These are phyloP conservation scores for Elsinoe perseae DNA, from an alignment of 2,329 filamentous ascomycete genomes.

Conservation along the genomic window DNA sequence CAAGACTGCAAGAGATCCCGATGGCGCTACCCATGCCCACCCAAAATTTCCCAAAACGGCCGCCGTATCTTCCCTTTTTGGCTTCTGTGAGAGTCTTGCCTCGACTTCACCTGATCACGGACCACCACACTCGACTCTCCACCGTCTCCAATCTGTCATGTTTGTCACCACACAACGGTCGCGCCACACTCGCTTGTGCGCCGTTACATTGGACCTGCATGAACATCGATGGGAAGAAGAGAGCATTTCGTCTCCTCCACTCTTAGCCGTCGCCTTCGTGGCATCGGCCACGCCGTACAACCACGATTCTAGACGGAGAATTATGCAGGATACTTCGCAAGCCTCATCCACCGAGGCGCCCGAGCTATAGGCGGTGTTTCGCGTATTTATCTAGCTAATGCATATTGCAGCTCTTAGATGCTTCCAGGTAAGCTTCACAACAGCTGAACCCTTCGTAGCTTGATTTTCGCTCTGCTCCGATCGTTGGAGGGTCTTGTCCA, in stretches of 20 bases:
- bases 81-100: not conserved
- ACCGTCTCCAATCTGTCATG: conserved; percentile 11
- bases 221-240: not conserved
- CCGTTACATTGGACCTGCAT: conserved; percentile 5
- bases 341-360: not conserved
- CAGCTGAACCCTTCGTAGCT: not conserved
- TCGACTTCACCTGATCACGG: conserved; percentile 12
- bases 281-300: not conserved
- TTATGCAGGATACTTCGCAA: not conserved
- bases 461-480: not conserved
- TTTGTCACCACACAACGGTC: conserved; percentile 11
- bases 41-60: conserved; percentile 1
- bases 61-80: conserved; percentile 3
- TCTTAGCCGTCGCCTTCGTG: not conserved
- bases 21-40: not conserved
- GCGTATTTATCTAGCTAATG: not conserved
- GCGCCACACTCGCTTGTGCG: conserved; percentile 5
- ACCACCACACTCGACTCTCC: conserved; percentile 1
- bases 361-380: not conserved
- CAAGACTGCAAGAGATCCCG: not conserved
- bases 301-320: not conserved
- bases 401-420: not conserved
- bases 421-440: not conserved
- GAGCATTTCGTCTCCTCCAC: not conserved
- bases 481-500: not conserved